Evolutionary conservation across 2,329 filamentous ascomycete species (phyloP).

Genomic region (Blumeriella jaapii): DNA sequence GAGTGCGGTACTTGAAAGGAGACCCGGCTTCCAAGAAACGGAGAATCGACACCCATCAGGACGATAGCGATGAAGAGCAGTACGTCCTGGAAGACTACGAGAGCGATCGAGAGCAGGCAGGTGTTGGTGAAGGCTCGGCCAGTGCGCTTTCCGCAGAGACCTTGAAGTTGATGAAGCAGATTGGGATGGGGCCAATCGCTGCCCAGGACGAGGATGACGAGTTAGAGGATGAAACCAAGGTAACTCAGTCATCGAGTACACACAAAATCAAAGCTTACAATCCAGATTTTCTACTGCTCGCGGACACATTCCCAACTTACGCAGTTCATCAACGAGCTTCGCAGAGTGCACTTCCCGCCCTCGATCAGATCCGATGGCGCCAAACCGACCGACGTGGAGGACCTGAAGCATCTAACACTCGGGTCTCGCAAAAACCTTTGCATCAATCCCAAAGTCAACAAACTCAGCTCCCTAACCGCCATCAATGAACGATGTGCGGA

Average conservation of each 20-base stretch:
- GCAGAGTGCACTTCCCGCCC: slow-evolving; percentile 50
- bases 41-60: slow-evolving; percentile 23
- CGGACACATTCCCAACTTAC: slow-evolving; percentile 62
- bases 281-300: slow-evolving; percentile 56
- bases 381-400: slow-evolving; percentile 33
- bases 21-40: slow-evolving; percentile 37
- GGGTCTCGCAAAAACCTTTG: slow-evolving; percentile 64
- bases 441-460: slow-evolving; percentile 74
- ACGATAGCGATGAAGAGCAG: slow-evolving; percentile 37
- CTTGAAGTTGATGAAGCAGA: slow-evolving; percentile 48
- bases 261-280: slow-evolving; percentile 8
- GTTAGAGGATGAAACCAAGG: slow-evolving; percentile 44
- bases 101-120: slow-evolving; percentile 42
- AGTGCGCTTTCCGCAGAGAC: slow-evolving; percentile 48
- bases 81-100: slow-evolving; percentile 60
- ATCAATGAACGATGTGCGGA: slow-evolving; percentile 94
- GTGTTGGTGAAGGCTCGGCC: slow-evolving; percentile 24
- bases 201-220: slow-evolving; percentile 36
- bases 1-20: slow-evolving; percentile 34
- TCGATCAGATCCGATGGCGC: slow-evolving; percentile 34
- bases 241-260: slow-evolving; percentile 4
- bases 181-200: slow-evolving; percentile 29
- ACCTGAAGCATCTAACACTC: slow-evolving; percentile 54
- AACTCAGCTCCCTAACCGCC: slow-evolving; percentile 57
- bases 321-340: slow-evolving; percentile 58